Conservation (phyloP, 2,329 filamentous ascomycete genomes). For the Raffaelea arxii region DNA sequence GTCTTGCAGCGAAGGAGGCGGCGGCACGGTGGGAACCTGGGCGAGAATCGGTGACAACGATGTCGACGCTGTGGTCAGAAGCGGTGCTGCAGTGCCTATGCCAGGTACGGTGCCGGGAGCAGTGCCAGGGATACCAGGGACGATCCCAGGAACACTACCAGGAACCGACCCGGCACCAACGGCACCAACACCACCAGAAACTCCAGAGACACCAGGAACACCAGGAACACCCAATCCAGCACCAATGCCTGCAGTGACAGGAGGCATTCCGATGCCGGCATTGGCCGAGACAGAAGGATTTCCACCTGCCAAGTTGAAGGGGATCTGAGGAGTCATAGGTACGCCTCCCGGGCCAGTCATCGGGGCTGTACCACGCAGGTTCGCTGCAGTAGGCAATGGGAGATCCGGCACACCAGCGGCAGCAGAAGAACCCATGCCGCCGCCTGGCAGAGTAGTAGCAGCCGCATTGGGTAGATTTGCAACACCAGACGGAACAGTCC, state of each 20-base stretch:
- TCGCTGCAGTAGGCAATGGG: background rate
- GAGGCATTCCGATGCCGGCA: background rate
- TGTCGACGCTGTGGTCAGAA: constrained; percentile 5
- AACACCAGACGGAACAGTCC: background rate
- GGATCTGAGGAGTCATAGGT: background rate
- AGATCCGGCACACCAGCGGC: background rate
- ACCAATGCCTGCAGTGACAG: background rate
- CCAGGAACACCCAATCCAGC: too few species aligned
- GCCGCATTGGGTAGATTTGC: background rate
- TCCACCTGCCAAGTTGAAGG: too few species aligned
- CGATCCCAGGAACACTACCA: too few species aligned
- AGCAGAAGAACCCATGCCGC: background rate
- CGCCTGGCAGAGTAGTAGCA: too few species aligned
- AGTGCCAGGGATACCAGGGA: too few species aligned
- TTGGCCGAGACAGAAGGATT: too few species aligned
- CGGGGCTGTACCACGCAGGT: constrained; percentile 1
- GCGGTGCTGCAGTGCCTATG: background rate
- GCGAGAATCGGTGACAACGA: constrained; percentile 37
- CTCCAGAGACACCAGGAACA: too few species aligned
- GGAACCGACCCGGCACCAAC: too few species aligned
- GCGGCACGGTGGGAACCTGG: constrained; percentile 35
- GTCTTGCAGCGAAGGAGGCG: constrained; percentile 48
- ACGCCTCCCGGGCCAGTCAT: constrained; percentile 2
- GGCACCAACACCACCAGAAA: too few species aligned
- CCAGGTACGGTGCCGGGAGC: too few species aligned